These are phyloP conservation scores for Oryza longistaminata DNA, from an alignment of 176 grass and related monocot species.

Conservation along the genomic window DNA sequence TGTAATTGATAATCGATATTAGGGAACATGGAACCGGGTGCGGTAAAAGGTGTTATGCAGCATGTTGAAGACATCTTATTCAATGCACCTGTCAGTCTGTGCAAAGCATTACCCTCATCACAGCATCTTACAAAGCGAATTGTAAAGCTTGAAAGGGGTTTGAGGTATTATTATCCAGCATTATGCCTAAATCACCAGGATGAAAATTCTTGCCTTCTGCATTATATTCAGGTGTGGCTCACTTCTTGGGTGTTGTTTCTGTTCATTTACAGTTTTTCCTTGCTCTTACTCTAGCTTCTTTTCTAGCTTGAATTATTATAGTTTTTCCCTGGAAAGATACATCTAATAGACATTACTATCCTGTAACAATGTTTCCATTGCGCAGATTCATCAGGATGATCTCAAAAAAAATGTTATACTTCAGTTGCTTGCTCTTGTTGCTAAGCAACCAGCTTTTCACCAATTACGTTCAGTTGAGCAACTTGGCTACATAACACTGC, in stretches of 20 bases:
- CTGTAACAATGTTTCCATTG: conserved; percentile 17
- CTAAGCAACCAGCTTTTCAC: conserved; percentile 95
- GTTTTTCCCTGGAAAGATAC: neutral
- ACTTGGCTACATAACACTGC: conserved; percentile 88
- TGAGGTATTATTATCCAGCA: conserved; percentile 60
- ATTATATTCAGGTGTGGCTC: conserved; percentile 84
- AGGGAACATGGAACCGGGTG: conserved; percentile 63
- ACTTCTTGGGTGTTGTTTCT: neutral
- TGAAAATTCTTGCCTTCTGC: conserved; percentile 87
- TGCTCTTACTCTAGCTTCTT: neutral
- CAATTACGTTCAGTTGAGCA: conserved; percentile 94
- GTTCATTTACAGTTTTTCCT: neutral
- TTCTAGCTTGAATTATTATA: neutral
- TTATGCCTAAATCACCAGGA: conserved; percentile 72
- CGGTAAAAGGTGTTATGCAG: conserved; percentile 56
- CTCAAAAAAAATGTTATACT: conserved; percentile 83
- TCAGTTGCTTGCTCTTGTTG: conserved; percentile 78
- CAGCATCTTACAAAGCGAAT: conserved; percentile 73
- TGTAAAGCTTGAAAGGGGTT: conserved; percentile 82
- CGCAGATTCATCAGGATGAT: conserved; percentile 94
- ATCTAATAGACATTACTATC: conserved; percentile 8
- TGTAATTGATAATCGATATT: conserved; percentile 12
- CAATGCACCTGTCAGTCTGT: conserved; percentile 37
- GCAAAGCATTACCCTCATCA: conserved; percentile 62
- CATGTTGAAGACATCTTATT: conserved; percentile 67